Percentiles rank a stretch among this genome's conserved stretches.
phyloP scores from a whole-genome alignment of 1,284 basidiomycete species.

The Vanrija sp. region DNA sequence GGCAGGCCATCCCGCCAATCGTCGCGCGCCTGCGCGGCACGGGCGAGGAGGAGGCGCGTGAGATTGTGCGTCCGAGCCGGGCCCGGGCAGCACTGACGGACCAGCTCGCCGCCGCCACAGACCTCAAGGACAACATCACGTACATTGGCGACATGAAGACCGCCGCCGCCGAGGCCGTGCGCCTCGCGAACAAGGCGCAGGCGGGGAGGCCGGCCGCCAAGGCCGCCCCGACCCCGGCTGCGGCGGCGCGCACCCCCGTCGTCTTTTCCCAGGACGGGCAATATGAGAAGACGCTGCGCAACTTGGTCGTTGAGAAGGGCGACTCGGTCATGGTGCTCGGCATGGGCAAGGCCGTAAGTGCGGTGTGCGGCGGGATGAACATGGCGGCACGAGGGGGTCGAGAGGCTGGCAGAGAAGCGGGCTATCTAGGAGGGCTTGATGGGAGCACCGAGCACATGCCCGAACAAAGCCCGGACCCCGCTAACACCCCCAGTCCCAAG shows the following conservation, averaged over 20 bases:
- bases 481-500: constrained; percentile 3
- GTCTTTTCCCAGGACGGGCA: constrained; percentile 42
- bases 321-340: constrained; percentile 85
- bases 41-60: constrained; percentile 19
- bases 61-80: constrained; percentile 14
- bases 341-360: constrained; percentile 19
- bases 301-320: constrained; percentile 81
- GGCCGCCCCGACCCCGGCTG: not conserved
- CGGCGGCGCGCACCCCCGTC: constrained; percentile 4
- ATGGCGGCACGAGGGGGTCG: not conserved
- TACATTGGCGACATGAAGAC: constrained; percentile 17
- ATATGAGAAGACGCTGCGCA: constrained; percentile 70
- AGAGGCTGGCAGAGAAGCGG: not conserved
- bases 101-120: constrained; percentile 5
- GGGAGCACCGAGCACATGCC: too few relatives aligned
- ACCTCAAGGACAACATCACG: constrained; percentile 8
- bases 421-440: not conserved
- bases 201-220: not conserved
- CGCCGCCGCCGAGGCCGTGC: constrained; percentile 18
- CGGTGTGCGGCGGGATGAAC: too few relatives aligned
- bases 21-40: constrained; percentile 22
- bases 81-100: not conserved
- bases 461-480: too few relatives aligned
- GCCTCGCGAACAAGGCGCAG: constrained; percentile 1
- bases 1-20: constrained; percentile 11